Percentiles rank a stretch among this genome's conserved stretches.
Conservation (phyloP, 2,329 filamentous ascomycete genomes). For the Xylariaceae sp. region DNA sequence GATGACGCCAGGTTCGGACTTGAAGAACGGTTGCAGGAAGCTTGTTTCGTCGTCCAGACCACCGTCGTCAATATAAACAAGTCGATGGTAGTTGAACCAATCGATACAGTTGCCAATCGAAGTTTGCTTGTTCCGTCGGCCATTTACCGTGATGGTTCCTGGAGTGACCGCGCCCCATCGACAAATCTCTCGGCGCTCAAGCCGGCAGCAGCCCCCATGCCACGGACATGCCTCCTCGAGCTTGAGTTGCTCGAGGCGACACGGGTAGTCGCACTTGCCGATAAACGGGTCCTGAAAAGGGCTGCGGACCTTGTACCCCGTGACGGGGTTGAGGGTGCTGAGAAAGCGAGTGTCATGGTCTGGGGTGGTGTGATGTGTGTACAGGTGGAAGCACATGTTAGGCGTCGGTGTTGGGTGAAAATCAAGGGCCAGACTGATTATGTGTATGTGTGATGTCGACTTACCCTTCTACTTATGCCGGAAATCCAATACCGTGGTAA, state of each 20-base stretch:
- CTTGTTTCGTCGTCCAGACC: not conserved
- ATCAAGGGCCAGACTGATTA: not conserved
- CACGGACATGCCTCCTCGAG: constrained; percentile 9
- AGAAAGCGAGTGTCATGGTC: constrained; percentile 23
- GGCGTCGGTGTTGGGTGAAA: not conserved
- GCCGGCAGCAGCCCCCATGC: constrained; percentile 20
- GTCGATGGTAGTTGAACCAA: constrained; percentile 21
- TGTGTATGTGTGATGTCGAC: no score
- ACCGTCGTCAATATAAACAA: constrained; percentile 7
- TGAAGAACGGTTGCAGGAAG: constrained; percentile 9
- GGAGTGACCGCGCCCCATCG: not conserved
- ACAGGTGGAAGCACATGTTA: constrained; percentile 20
- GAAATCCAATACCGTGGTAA: no score
- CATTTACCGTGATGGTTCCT: not conserved
- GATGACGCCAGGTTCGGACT: not conserved
- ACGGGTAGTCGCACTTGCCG: constrained; percentile 8
- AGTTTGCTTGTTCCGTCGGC: no score
- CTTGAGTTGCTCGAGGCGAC: constrained; percentile 1
- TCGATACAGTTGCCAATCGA: not conserved
- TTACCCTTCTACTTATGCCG: no score
- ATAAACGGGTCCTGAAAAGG: constrained; percentile 20
- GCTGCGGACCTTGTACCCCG: constrained; percentile 21
- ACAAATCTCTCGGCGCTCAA: constrained; percentile 6
- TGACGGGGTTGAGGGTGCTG: constrained; percentile 21
- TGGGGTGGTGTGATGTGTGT: constrained; percentile 19